These are phyloP conservation scores for Pleomassaria siparia DNA, from an alignment of 2,329 filamentous ascomycete genomes.

Conservation along the genomic window DNA sequence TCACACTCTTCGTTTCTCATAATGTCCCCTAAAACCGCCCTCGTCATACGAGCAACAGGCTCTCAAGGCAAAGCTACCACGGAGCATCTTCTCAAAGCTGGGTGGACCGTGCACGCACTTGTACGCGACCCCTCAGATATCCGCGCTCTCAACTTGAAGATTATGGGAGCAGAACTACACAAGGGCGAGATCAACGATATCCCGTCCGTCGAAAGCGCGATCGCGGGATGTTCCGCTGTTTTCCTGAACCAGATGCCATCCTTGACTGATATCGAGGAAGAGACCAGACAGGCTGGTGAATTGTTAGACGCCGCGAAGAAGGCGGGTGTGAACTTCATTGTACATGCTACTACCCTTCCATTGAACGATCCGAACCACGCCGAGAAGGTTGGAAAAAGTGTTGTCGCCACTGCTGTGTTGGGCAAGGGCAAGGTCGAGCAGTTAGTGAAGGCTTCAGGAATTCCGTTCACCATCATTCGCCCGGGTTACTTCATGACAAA, in stretches of 20 bases:
- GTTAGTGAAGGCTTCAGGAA: constrained; percentile 30
- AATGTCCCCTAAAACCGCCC: constrained; percentile 18
- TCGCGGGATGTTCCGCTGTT: constrained; percentile 33
- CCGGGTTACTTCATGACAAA: constrained; percentile 58
- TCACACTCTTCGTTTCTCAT: neutral
- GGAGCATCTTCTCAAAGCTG: constrained; percentile 27
- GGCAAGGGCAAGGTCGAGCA: constrained; percentile 50
- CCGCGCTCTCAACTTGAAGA: constrained; percentile 27
- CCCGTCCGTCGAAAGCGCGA: constrained; percentile 25
- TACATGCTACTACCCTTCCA: constrained; percentile 23
- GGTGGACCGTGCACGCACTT: constrained; percentile 37
- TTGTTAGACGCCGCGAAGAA: constrained; percentile 32
- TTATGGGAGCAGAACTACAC: constrained; percentile 30
- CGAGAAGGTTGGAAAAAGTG: constrained; percentile 7
- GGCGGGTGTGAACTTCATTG: constrained; percentile 34
- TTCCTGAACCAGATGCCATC: constrained; percentile 26
- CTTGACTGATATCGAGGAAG: constrained; percentile 16
- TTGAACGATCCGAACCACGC: constrained; percentile 15
- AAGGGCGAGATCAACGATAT: constrained; percentile 37
- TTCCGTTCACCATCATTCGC: constrained; percentile 53
- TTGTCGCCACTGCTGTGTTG: constrained; percentile 22
- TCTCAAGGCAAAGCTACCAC: constrained; percentile 21
- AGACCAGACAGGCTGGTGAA: constrained; percentile 17
- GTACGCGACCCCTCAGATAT: constrained; percentile 29
- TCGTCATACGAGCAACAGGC: constrained; percentile 25